A percentile compares a stretch with the other conserved stretches of the same genome.
phyloP scores from a whole-genome alignment of 1,284 basidiomycete genomes.

The Meripilus lineatus region DNA sequence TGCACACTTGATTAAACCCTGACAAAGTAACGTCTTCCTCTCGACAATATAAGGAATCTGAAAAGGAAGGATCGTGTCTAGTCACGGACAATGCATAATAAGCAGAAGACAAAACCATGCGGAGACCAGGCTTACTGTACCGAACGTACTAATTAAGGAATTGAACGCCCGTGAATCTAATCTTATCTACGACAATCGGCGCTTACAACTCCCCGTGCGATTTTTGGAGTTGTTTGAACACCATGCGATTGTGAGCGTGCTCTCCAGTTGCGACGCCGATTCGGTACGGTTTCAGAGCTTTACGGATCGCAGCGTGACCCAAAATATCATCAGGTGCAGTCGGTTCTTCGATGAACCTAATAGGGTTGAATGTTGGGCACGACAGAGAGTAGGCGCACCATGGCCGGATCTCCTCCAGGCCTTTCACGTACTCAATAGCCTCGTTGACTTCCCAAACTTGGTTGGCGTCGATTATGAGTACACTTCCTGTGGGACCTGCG shows the following conservation, averaged over 20 bases:
- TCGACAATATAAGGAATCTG: too few relatives aligned
- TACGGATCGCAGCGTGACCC: slow-evolving; percentile 80
- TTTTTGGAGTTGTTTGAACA: slow-evolving; percentile 96
- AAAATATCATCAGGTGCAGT: slow-evolving; percentile 91
- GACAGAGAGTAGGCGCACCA: slow-evolving; percentile 49
- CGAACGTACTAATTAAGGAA: too few relatives aligned
- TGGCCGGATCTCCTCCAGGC: slow-evolving; percentile 80
- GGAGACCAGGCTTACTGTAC: too few relatives aligned
- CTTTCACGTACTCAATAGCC: slow-evolving; percentile 88
- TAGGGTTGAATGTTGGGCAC: neutral
- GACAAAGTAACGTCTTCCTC: too few relatives aligned
- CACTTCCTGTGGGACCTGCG: slow-evolving; percentile 88
- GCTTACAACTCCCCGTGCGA: too few relatives aligned
- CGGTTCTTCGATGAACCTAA: slow-evolving; percentile 92
- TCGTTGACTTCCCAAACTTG: slow-evolving; percentile 95
- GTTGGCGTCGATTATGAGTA: slow-evolving; percentile 96
- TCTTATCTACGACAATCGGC: too few relatives aligned
- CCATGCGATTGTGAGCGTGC: slow-evolving; percentile 93
- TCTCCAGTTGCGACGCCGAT: slow-evolving; percentile 96
- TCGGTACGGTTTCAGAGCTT: slow-evolving; percentile 73
- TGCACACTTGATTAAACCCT: too few relatives aligned
- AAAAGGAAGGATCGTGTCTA: too few relatives aligned
- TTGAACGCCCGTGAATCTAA: too few relatives aligned
- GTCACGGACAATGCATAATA: too few relatives aligned
- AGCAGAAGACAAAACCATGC: too few relatives aligned